These are phyloP conservation scores for Conticribra weissflogii DNA, from an alignment of 108 stramenopile genomes.

Conservation along the genomic window DNA sequence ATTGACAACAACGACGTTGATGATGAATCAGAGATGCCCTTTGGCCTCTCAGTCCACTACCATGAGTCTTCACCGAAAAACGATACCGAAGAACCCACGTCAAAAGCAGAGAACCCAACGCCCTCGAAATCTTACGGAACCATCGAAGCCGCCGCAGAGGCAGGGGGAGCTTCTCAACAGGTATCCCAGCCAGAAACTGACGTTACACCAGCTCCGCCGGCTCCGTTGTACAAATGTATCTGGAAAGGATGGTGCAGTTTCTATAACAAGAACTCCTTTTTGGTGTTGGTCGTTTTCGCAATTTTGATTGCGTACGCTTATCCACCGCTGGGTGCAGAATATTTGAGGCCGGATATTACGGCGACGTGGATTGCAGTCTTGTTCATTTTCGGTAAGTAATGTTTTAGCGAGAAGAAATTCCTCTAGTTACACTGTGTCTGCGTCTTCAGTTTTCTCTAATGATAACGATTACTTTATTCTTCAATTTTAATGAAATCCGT, in stretches of 20 bases:
- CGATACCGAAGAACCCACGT: neutral
- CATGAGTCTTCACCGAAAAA: neutral
- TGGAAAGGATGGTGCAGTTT: constrained; percentile 17
- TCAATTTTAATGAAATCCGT: neutral
- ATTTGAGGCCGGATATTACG: constrained; percentile 76
- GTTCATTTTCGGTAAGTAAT: constrained; percentile 76
- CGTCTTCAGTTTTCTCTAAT: no score
- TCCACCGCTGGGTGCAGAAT: constrained; percentile 79
- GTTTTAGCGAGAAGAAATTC: no score
- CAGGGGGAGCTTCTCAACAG: neutral
- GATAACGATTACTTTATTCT: neutral
- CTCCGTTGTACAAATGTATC: constrained; percentile 9
- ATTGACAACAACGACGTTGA: neutral
- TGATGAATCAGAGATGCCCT: neutral
- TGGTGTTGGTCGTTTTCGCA: constrained; percentile 58
- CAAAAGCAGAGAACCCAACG: neutral
- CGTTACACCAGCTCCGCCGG: neutral
- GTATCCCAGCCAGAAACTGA: neutral
- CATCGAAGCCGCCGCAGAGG: neutral
- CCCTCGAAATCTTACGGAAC: neutral
- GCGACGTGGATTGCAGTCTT: constrained; percentile 81
- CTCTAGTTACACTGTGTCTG: neutral
- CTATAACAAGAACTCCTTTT: constrained; percentile 57
- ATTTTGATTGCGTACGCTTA: constrained; percentile 82
- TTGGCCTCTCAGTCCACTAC: neutral